Conservation (phyloP, 495 filamentous ascomycete genomes). For the Eremomyces bilateralis region DNA sequence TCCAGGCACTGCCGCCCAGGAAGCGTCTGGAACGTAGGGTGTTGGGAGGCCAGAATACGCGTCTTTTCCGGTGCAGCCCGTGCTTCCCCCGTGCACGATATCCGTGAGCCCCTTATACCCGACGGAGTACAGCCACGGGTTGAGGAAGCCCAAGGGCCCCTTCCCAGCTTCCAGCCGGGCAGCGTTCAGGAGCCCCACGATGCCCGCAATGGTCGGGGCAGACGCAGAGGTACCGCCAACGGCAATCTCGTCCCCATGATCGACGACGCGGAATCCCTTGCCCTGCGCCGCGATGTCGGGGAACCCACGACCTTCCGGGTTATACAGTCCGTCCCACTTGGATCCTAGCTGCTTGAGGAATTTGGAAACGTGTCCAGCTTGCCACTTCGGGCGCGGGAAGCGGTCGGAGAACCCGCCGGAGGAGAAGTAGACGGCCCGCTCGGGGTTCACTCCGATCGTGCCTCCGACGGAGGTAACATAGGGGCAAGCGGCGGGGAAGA, state of each 20-base stretch:
- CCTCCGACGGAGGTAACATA: conserved; percentile 54
- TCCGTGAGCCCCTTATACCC: conserved; percentile 37
- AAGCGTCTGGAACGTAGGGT: conserved; percentile 15
- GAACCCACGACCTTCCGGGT: conserved; percentile 42
- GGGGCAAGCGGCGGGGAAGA: conserved; percentile 52
- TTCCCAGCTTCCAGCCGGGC: conserved; percentile 32
- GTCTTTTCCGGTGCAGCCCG: conserved; percentile 32
- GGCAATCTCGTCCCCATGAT: conserved; percentile 26
- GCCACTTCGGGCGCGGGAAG: conserved; percentile 39
- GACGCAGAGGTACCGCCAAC: conserved; percentile 46
- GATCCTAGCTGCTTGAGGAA: conserved; percentile 33
- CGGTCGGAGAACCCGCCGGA: conserved; percentile 50
- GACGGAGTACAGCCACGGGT: conserved; percentile 46
- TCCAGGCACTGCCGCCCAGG: conserved; percentile 26
- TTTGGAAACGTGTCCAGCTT: conserved; percentile 29
- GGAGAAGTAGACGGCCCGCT: conserved; percentile 31
- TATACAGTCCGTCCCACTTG: conserved; percentile 28
- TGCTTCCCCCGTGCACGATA: conserved; percentile 34
- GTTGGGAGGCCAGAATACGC: conserved; percentile 22
- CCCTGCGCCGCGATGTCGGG: conserved; percentile 53
- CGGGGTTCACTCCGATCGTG: conserved; percentile 36
- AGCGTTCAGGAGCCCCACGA: conserved; percentile 48
- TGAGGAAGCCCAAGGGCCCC: conserved; percentile 45
- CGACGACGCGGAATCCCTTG: conserved; percentile 28
- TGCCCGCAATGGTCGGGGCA: conserved; percentile 36